These are phyloP conservation scores for Hyaloscypha hepaticicola DNA, from an alignment of 495 filamentous ascomycete genomes.

Conservation along the genomic window DNA sequence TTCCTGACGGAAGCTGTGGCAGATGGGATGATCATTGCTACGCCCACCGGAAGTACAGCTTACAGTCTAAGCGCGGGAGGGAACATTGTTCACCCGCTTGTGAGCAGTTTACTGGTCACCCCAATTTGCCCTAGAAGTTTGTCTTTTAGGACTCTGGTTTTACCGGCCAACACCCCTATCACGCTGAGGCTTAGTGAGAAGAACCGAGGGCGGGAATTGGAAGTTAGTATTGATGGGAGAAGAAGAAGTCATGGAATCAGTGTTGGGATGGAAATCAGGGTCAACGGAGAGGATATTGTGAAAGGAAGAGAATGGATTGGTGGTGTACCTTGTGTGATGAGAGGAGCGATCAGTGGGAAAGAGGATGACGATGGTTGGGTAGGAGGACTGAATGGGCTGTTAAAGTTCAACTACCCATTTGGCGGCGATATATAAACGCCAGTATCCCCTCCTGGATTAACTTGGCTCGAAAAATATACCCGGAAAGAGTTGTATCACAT, in stretches of 20 bases:
- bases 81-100: slow-evolving; percentile 92
- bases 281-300: slow-evolving; percentile 75
- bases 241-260: slow-evolving; percentile 66
- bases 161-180: slow-evolving; percentile 83
- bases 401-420: slow-evolving; percentile 99
- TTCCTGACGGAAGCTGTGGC: slow-evolving; percentile 90
- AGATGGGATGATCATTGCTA: slow-evolving; percentile 91
- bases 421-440: slow-evolving; percentile 47
- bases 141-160: slow-evolving; percentile 85
- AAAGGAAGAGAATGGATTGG: slow-evolving; percentile 54
- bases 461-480: background rate
- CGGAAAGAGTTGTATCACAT: background rate
- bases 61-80: slow-evolving; percentile 91
- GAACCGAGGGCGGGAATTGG: slow-evolving; percentile 79
- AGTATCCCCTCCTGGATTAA: too few species aligned
- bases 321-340: slow-evolving; percentile 70
- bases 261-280: slow-evolving; percentile 83
- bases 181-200: slow-evolving; percentile 77
- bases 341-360: slow-evolving; percentile 42
- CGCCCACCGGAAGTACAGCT: slow-evolving; percentile 91
- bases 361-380: slow-evolving; percentile 92
- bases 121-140: slow-evolving; percentile 92
- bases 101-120: slow-evolving; percentile 82
- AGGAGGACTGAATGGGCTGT: slow-evolving; percentile 85
- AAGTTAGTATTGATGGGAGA: slow-evolving; percentile 86